These are phyloP conservation scores for Nidula niveotomentosa DNA, from an alignment of 1,284 basidiomycete genomes.

Conservation along the genomic window DNA sequence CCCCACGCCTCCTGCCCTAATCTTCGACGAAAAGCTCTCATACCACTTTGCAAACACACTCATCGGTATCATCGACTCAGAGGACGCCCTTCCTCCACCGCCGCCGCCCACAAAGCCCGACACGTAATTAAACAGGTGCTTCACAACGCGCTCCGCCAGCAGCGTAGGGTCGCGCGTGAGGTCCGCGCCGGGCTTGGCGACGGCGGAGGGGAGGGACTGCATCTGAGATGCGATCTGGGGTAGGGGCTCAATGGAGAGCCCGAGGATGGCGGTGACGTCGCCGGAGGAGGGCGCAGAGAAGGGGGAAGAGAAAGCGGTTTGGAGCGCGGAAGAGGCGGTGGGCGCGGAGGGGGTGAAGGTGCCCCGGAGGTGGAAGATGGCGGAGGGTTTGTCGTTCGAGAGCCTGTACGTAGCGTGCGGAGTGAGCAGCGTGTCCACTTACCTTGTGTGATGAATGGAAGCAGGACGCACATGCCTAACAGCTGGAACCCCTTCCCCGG, in stretches of 20 bases:
- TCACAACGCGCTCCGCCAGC: constrained; percentile 66
- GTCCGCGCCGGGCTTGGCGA: constrained; percentile 21
- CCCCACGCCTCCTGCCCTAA: constrained; percentile 65
- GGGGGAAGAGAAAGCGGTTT: constrained; percentile 52
- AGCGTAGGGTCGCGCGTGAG: constrained; percentile 28
- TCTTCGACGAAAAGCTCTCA: constrained; percentile 74
- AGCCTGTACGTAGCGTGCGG: constrained; percentile 47
- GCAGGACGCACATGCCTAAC: constrained; percentile 75
- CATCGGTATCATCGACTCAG: constrained; percentile 75
- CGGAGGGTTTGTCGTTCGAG: constrained; percentile 89
- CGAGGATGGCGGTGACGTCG: constrained; percentile 69
- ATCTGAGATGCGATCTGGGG: constrained; percentile 56
- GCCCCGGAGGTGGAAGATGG: constrained; percentile 84
- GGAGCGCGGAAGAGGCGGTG: constrained; percentile 41
- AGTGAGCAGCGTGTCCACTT: too few relatives aligned
- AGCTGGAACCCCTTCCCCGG: constrained; percentile 88
- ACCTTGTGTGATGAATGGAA: neutral
- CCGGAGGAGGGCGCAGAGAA: constrained; percentile 20
- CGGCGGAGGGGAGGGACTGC: constrained; percentile 38
- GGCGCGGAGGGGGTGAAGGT: constrained; percentile 53
- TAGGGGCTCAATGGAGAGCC: constrained; percentile 71
- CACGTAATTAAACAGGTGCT: constrained; percentile 83
- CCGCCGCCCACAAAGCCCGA: constrained; percentile 60
- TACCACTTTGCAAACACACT: constrained; percentile 81
- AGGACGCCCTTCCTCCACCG: constrained; percentile 46